Percentiles rank a stretch among this genome's conserved stretches.
phyloP scores from a whole-genome alignment of 208 protist genomes.

The Leishmania martiniquensis region DNA sequence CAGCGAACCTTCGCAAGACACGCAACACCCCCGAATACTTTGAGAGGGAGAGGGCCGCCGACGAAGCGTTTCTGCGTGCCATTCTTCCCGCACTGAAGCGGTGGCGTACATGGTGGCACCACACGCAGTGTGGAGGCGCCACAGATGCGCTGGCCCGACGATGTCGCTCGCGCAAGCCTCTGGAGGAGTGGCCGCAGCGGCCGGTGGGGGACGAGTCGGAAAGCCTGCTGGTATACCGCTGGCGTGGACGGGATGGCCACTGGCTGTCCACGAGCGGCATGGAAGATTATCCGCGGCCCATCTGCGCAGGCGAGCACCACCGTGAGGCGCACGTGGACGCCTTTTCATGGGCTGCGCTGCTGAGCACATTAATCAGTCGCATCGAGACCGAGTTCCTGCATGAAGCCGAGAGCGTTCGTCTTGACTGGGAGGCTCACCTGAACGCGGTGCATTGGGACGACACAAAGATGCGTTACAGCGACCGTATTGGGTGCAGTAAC shows the following conservation, averaged over 20 bases:
- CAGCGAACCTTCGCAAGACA: constrained; percentile 36
- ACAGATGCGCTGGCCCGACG: constrained; percentile 28
- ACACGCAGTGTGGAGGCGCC: constrained; percentile 62
- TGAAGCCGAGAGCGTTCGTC: constrained; percentile 44
- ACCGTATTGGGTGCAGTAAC: constrained; percentile 59
- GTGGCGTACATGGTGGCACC: constrained; percentile 79
- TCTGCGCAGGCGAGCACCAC: constrained; percentile 53
- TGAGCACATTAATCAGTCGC: constrained; percentile 62
- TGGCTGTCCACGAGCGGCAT: constrained; percentile 74
- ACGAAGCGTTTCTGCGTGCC: constrained; percentile 52
- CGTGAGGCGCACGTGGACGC: constrained; percentile 83
- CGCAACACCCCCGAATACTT: constrained; percentile 59
- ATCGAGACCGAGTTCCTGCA: constrained; percentile 61
- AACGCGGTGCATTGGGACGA: constrained; percentile 79
- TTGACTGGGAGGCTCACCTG: constrained; percentile 78
- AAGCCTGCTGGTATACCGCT: constrained; percentile 70
- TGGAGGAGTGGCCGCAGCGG: constrained; percentile 57
- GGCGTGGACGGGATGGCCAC: constrained; percentile 67
- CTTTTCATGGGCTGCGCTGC: constrained; percentile 80
- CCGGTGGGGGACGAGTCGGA: constrained; percentile 40
- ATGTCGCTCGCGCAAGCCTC: constrained; percentile 39
- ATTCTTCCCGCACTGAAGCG: constrained; percentile 58
- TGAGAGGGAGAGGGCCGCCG: constrained; percentile 37
- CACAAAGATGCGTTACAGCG: constrained; percentile 57
- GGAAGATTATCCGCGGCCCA: constrained; percentile 78